phyloP scores from a whole-genome alignment of 129 eudicot species.

The Tagetes erecta region DNA sequence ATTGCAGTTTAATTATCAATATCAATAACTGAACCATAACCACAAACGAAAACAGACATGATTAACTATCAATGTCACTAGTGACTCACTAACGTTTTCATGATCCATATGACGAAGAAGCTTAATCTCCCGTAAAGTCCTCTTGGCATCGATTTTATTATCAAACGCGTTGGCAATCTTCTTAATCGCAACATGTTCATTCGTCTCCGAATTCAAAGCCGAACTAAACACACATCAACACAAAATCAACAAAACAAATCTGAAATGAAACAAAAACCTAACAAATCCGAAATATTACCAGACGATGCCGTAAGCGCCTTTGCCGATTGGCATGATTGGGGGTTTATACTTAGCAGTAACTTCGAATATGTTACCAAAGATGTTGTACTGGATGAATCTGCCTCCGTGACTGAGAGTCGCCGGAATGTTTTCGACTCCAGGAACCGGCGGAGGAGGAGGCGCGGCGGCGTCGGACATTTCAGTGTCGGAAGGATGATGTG shows the following conservation, averaged over 20 bases:
- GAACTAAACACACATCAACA: conserved; percentile 45
- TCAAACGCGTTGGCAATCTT: conserved; percentile 89
- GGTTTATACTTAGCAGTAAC: conserved; percentile 86
- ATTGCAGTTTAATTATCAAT: not conserved
- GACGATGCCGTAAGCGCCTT: conserved; percentile 93
- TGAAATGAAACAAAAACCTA: not conserved
- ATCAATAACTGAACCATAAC: conserved; percentile 1
- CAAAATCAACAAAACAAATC: conserved; percentile 5
- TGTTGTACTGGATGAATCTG: conserved; percentile 75
- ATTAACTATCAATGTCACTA: not conserved
- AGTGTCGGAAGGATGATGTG: conserved; percentile 68
- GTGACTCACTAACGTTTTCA: conserved; percentile 78
- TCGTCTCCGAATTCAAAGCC: conserved; percentile 85
- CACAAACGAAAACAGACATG: not conserved
- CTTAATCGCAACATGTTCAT: conserved; percentile 83
- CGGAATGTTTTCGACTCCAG: conserved; percentile 58
- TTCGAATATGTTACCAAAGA: conserved; percentile 78
- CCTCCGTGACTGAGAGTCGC: conserved; percentile 86
- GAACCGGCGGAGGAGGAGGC: conserved; percentile 38
- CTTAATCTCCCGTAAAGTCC: conserved; percentile 90
- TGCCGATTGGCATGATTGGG: conserved; percentile 83
- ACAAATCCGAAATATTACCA: conserved; percentile 41
- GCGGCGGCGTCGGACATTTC: conserved; percentile 68
- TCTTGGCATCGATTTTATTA: conserved; percentile 73
- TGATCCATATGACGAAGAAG: conserved; percentile 88